Evolutionary conservation across 2,329 filamentous ascomycete genomes (phyloP).

Genomic region (Fonsecaea multimorphosa): DNA sequence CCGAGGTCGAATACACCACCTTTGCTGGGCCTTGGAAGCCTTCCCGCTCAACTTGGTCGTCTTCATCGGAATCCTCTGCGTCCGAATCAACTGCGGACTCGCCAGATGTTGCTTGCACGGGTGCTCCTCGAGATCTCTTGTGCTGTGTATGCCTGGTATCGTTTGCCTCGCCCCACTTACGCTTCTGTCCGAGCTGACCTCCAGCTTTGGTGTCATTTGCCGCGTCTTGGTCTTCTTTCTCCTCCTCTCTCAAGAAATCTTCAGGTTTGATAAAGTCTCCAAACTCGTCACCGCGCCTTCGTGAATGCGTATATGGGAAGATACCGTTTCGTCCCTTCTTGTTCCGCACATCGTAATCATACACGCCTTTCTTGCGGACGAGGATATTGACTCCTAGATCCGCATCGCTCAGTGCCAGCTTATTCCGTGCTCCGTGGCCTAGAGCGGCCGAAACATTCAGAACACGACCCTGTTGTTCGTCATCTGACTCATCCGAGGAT

Average conservation of each 20-base stretch:
- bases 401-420: conserved; percentile 83
- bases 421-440: conserved; percentile 82
- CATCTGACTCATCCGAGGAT: conserved; percentile 86
- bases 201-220: conserved; percentile 59
- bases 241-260: conserved; percentile 90
- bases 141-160: conserved; percentile 48
- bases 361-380: conserved; percentile 84
- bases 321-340: conserved; percentile 92
- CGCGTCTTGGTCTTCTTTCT: conserved; percentile 77
- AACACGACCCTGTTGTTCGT: conserved; percentile 88
- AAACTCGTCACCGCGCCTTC: conserved; percentile 85
- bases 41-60: conserved; percentile 55
- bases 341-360: conserved; percentile 88
- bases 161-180: conserved; percentile 82
- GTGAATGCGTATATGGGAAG: conserved; percentile 83
- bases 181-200: conserved; percentile 82
- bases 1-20: conserved; percentile 68
- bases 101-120: conserved; percentile 36
- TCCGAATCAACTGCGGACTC: conserved; percentile 59
- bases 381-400: conserved; percentile 92
- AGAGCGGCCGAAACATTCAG: conserved; percentile 86
- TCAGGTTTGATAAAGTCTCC: conserved; percentile 92
- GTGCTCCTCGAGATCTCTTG: conserved; percentile 34
- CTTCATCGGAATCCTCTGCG: conserved; percentile 62
- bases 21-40: conserved; percentile 73